phyloP scores from a whole-genome alignment of 1,284 basidiomycete species.

The Cerioporus squamosus region DNA sequence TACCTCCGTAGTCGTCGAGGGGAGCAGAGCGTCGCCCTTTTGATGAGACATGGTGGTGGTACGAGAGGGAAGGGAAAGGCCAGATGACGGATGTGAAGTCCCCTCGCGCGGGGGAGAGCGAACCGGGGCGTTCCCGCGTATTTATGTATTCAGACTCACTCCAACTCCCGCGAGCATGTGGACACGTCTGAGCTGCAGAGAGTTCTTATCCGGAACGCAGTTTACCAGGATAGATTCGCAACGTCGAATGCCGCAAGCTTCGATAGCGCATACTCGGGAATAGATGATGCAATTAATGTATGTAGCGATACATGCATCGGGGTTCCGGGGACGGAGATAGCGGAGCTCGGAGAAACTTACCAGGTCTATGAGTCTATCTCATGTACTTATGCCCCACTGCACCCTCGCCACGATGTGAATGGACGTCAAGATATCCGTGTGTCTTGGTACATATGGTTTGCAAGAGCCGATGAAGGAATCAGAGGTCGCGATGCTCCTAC shows the following conservation, averaged over 20 bases:
- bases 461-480: no score
- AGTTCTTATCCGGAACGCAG: slow-evolving; percentile 11
- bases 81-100: slow-evolving; percentile 6
- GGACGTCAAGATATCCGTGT: no score
- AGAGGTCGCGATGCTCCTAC: no score
- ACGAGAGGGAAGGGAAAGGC: slow-evolving; percentile 5
- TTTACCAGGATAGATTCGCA: background rate
- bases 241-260: background rate
- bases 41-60: slow-evolving; percentile 23
- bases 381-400: no score
- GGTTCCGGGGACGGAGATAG: no score
- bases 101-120: background rate
- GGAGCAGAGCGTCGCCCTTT: slow-evolving; percentile 10
- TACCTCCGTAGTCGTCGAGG: slow-evolving; percentile 8
- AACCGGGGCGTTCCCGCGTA: background rate
- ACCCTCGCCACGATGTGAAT: no score
- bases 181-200: background rate
- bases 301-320: background rate
- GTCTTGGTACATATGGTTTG: no score
- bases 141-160: background rate
- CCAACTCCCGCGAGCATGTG: background rate
- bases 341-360: no score
- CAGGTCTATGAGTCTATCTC: no score
- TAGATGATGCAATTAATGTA: background rate
- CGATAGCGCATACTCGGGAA: background rate